These are phyloP conservation scores for Beverwykella pulmonaria DNA, from an alignment of 495 filamentous ascomycete genomes.

Conservation along the genomic window DNA sequence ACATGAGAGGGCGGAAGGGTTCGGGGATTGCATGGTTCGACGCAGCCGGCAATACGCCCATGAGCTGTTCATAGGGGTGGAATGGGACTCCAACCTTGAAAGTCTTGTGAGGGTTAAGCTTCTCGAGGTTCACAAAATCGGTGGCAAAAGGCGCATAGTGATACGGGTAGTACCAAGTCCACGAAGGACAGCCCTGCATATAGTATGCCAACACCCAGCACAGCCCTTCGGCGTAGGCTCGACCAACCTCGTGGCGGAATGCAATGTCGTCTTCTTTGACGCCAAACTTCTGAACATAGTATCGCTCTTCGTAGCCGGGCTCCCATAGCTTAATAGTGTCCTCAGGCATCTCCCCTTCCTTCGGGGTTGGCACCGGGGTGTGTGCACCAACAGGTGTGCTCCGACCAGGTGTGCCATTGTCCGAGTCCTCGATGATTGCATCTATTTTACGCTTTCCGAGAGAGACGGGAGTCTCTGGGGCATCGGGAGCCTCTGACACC, in stretches of 20 bases:
- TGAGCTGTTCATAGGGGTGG: slow-evolving; percentile 93
- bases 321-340: slow-evolving; percentile 95
- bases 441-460: slow-evolving; percentile 67
- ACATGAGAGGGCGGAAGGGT: slow-evolving; percentile 87
- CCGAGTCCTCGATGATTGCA: slow-evolving; percentile 60
- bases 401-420: slow-evolving; percentile 59
- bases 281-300: slow-evolving; percentile 97
- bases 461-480: slow-evolving; percentile 49
- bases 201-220: slow-evolving; percentile 98
- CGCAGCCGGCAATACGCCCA: slow-evolving; percentile 93
- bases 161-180: slow-evolving; percentile 99
- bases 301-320: slow-evolving; percentile 88
- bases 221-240: slow-evolving; percentile 92
- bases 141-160: slow-evolving; percentile 98
- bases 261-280: slow-evolving; percentile 77
- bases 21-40: slow-evolving; percentile 89
- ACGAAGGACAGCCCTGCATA: slow-evolving; percentile 95
- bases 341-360: slow-evolving; percentile 63
- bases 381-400: slow-evolving; percentile 52
- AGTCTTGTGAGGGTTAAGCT: slow-evolving; percentile 64
- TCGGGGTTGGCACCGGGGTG: slow-evolving; percentile 47
- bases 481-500: not conserved
- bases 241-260: slow-evolving; percentile 90
- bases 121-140: slow-evolving; percentile 83
- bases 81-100: slow-evolving; percentile 90